Evolutionary conservation across 805 yeast genomes (phyloP).

Genomic region (Ogataea saltuana): DNA sequence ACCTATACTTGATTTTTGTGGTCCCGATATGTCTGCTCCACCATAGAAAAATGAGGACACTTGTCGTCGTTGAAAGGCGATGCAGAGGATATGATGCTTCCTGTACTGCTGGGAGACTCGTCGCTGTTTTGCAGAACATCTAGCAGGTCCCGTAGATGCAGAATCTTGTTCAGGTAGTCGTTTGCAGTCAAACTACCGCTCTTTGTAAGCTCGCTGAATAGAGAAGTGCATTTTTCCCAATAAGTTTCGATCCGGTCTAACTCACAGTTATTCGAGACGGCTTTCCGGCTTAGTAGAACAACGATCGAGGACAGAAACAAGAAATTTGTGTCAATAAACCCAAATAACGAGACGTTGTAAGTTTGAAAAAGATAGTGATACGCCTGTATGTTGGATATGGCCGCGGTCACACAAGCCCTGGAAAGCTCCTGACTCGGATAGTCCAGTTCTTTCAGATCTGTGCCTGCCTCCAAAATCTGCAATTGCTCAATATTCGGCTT

Average conservation of each 20-base stretch:
- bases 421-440: not conserved
- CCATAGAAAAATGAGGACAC: not conserved
- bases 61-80: too few species aligned
- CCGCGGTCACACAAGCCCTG: constrained; percentile 3
- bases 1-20: not conserved
- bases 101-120: too few species aligned
- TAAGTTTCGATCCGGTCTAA: too few species aligned
- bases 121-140: too few species aligned
- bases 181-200: constrained; percentile 14
- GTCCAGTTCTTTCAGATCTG: not conserved
- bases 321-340: constrained; percentile 12
- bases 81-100: too few species aligned
- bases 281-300: constrained; percentile 1
- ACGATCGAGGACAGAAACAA: constrained; percentile 10
- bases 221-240: constrained; percentile 1
- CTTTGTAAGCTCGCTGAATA: constrained; percentile 11
- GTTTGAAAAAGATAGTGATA: constrained; percentile 2
- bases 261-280: not conserved
- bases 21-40: constrained; percentile 2
- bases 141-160: constrained; percentile 2
- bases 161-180: constrained; percentile 10
- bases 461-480: not conserved
- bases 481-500: not conserved
- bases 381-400: constrained; percentile 7
- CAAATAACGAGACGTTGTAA: constrained; percentile 9